phyloP scores from a whole-genome alignment of 2,329 filamentous ascomycete genomes.

The Exophiala aquamarina region DNA sequence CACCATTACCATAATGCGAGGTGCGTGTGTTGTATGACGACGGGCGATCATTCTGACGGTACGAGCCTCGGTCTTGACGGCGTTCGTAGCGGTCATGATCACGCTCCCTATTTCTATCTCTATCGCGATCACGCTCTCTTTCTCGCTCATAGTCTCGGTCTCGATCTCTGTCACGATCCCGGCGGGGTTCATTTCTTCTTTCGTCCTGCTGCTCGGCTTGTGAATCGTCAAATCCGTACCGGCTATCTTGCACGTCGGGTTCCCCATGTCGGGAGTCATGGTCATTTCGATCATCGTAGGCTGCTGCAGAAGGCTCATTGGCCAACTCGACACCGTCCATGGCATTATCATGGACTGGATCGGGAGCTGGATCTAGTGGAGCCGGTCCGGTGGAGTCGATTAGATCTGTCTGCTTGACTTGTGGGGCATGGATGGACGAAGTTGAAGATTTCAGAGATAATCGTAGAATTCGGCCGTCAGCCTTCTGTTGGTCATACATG shows the following conservation, averaged over 20 bases:
- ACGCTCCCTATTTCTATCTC: constrained; percentile 17
- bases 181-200: constrained; percentile 21
- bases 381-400: neutral
- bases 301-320: constrained; percentile 12
- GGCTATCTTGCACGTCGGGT: constrained; percentile 39
- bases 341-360: constrained; percentile 3
- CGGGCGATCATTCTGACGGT: constrained; percentile 11
- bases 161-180: constrained; percentile 14
- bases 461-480: constrained; percentile 60
- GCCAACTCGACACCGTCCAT: constrained; percentile 36
- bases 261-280: constrained; percentile 30
- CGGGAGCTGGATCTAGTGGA: constrained; percentile 1
- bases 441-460: constrained; percentile 52
- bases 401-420: neutral
- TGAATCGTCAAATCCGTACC: constrained; percentile 37
- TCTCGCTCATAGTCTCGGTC: constrained; percentile 16
- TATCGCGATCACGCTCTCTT: constrained; percentile 16
- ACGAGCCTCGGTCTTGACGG: constrained; percentile 19
- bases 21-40: constrained; percentile 18
- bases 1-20: constrained; percentile 28
- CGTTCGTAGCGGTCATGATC: constrained; percentile 23
- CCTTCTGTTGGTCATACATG: constrained; percentile 65
- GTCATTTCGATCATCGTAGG: constrained; percentile 2
- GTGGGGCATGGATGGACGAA: neutral
- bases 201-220: constrained; percentile 6